Conservation (phyloP, 192 early-diverging fungal genomes). For the Coemansia sp. region DNA sequence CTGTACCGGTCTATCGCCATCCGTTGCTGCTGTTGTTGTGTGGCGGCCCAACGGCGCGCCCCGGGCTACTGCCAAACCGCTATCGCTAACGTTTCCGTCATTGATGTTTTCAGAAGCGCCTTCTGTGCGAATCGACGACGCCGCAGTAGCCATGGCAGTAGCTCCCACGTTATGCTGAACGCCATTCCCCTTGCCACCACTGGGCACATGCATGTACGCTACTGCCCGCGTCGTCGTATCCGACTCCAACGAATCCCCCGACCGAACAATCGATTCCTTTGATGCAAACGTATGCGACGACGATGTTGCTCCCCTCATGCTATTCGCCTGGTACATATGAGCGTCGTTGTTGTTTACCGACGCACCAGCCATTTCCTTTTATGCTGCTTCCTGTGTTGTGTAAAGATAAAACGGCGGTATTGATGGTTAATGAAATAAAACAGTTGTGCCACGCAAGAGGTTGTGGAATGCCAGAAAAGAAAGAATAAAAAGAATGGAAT, state of each 20-base stretch:
- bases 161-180: background rate
- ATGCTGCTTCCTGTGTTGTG: background rate
- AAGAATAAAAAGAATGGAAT: slow-evolving; percentile 4
- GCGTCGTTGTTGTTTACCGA: background rate
- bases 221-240: slow-evolving; percentile 3
- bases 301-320: background rate
- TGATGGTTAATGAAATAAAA: background rate
- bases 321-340: background rate
- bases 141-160: background rate
- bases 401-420: too few relatives aligned
- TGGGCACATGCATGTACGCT: background rate
- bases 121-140: background rate
- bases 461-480: background rate
- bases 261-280: background rate
- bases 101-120: background rate
- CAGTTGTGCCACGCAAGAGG: too few relatives aligned
- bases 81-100: background rate
- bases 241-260: background rate
- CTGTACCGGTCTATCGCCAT: background rate
- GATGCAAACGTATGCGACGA: background rate
- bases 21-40: too few relatives aligned
- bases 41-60: too few relatives aligned
- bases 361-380: background rate
- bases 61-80: background rate
- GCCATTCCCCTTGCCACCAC: background rate